A percentile compares a stretch with the other conserved stretches of the same genome.
Conservation (phyloP, 2,329 filamentous ascomycete genomes). For the Fusarium sp. region DNA sequence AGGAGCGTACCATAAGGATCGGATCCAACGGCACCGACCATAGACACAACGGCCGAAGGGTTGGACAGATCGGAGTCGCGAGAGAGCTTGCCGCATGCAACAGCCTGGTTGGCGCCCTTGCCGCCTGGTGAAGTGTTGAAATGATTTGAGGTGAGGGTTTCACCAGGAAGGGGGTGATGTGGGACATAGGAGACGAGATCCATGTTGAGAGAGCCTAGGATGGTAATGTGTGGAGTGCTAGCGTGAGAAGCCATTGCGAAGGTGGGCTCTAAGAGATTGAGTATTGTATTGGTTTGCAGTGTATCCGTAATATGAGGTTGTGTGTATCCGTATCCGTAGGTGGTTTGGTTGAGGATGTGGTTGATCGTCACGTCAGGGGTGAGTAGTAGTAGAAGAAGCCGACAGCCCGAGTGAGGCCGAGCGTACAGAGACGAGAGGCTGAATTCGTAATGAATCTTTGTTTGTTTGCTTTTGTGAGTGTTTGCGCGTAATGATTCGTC, state of each 20-base stretch:
- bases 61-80: constrained; percentile 57
- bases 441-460: background rate
- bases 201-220: constrained; percentile 94
- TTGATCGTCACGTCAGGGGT: constrained; percentile 7
- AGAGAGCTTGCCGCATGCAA: constrained; percentile 86
- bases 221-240: constrained; percentile 68
- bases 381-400: background rate
- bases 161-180: constrained; percentile 84
- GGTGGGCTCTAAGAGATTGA: constrained; percentile 4
- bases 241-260: constrained; percentile 34
- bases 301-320: background rate
- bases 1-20: constrained; percentile 74
- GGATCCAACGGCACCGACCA: constrained; percentile 79
- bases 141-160: constrained; percentile 83
- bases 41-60: constrained; percentile 63
- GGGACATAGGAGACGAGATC: constrained; percentile 91
- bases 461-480: background rate
- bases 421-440: background rate
- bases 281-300: background rate
- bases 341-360: constrained; percentile 10
- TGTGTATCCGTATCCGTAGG: background rate
- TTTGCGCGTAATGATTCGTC: background rate
- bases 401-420: background rate
- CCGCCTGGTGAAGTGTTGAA: constrained; percentile 88
- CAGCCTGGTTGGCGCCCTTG: constrained; percentile 96